Conservation (phyloP, 805 yeast genomes). For the Grigorovia jiainica region DNA sequence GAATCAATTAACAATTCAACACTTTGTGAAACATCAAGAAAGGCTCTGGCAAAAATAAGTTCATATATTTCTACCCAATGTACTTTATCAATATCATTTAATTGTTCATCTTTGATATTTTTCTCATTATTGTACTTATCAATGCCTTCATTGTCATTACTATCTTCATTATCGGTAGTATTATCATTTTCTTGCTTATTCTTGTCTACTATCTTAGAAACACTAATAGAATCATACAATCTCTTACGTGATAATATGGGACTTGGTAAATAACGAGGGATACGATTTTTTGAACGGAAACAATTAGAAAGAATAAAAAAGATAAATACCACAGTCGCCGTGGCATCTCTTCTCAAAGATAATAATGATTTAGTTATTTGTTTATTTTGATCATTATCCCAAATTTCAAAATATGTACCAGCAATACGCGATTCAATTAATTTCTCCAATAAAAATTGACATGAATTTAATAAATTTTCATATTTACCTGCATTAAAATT, state of each 20-base stretch:
- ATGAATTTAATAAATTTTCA: slow-evolving; percentile 27
- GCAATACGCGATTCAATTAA: slow-evolving; percentile 41
- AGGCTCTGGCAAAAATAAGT: slow-evolving; percentile 40
- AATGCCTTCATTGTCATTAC: not conserved
- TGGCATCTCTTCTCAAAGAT: slow-evolving; percentile 39
- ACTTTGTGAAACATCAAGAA: slow-evolving; percentile 37
- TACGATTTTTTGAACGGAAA: slow-evolving; percentile 27
- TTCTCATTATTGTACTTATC: slow-evolving; percentile 7
- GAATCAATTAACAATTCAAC: slow-evolving; percentile 30
- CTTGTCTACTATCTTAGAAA: too few species aligned
- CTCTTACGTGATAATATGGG: slow-evolving; percentile 35
- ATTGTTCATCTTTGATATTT: not conserved
- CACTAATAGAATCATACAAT: slow-evolving; percentile 34
- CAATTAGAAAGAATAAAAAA: slow-evolving; percentile 37
- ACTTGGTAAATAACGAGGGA: slow-evolving; percentile 40
- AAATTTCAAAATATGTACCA: slow-evolving; percentile 38
- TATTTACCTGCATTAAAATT: slow-evolving; percentile 30
- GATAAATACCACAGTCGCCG: slow-evolving; percentile 36
- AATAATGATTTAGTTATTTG: slow-evolving; percentile 32
- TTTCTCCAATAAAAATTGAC: slow-evolving; percentile 34
- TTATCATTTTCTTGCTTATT: slow-evolving; percentile 22
- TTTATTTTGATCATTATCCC: slow-evolving; percentile 34
- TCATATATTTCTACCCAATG: slow-evolving; percentile 43
- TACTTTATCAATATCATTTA: slow-evolving; percentile 15
- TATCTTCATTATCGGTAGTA: not conserved